Conservation (phyloP, 2,329 filamentous ascomycete genomes). For the Colletotrichum camelliae region DNA sequence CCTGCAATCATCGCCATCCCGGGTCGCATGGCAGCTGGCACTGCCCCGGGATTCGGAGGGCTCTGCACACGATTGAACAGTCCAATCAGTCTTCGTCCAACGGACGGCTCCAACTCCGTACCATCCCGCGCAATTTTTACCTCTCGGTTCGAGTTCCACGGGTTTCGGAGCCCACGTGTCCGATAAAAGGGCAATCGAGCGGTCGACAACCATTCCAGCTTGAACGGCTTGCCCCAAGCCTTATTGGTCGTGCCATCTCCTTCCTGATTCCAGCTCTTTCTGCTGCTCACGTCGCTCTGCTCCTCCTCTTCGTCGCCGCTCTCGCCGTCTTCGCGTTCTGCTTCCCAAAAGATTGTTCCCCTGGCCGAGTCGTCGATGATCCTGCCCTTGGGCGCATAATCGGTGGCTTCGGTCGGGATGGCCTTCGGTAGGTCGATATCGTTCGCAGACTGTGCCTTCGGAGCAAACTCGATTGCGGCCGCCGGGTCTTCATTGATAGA, state of each 20-base stretch:
- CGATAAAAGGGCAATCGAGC: slow-evolving; percentile 85
- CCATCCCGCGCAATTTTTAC: slow-evolving; percentile 96
- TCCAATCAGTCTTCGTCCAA: slow-evolving; percentile 77
- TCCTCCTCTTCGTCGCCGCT: slow-evolving; percentile 51
- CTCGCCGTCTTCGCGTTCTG: slow-evolving; percentile 63
- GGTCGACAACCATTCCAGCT: slow-evolving; percentile 88
- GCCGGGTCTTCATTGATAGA: slow-evolving; percentile 79
- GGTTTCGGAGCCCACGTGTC: slow-evolving; percentile 85
- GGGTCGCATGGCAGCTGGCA: slow-evolving; percentile 32
- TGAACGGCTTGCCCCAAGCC: slow-evolving; percentile 90
- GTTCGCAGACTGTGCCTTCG: slow-evolving; percentile 63
- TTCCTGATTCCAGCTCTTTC: slow-evolving; percentile 40
- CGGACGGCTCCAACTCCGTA: slow-evolving; percentile 85
- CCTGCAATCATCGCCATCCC: slow-evolving; percentile 41
- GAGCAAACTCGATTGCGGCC: slow-evolving; percentile 72
- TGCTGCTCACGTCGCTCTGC: slow-evolving; percentile 31
- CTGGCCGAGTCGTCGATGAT: slow-evolving; percentile 92
- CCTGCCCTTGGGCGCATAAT: slow-evolving; percentile 78
- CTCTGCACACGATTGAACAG: slow-evolving; percentile 72
- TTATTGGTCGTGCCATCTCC: slow-evolving; percentile 57
- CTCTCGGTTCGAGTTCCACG: slow-evolving; percentile 94
- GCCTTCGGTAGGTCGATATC: slow-evolving; percentile 76
- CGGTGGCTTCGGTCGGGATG: slow-evolving; percentile 79
- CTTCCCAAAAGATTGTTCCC: slow-evolving; percentile 98
- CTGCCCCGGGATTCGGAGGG: slow-evolving; percentile 29